phyloP scores from a whole-genome alignment of 1,284 basidiomycete genomes.

The Phylloboletellus chloephorus region DNA sequence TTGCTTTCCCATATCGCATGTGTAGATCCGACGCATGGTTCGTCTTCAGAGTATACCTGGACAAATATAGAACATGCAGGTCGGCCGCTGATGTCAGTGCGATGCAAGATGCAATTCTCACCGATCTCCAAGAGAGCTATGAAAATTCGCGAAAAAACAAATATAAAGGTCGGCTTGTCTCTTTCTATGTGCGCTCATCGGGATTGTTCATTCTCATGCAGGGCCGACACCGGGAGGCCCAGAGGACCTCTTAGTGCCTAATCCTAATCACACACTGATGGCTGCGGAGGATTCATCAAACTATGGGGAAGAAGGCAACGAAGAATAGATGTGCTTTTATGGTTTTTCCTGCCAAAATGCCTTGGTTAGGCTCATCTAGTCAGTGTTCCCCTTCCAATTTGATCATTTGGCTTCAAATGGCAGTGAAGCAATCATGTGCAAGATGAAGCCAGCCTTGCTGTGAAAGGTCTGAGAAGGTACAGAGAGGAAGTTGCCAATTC shows the following conservation, averaged over 20 bases:
- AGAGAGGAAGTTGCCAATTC: too few relatives aligned
- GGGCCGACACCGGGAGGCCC: constrained; percentile 10
- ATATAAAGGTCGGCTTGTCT: constrained; percentile 15
- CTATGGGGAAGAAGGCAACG: constrained; percentile 12
- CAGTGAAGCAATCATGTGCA: too few relatives aligned
- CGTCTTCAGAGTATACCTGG: constrained; percentile 50
- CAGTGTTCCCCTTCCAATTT: too few relatives aligned
- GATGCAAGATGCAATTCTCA: constrained; percentile 71
- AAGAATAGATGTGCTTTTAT: constrained; percentile 2
- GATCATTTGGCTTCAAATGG: too few relatives aligned
- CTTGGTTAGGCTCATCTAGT: too few relatives aligned
- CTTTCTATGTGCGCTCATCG: neutral
- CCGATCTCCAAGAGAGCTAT: constrained; percentile 56
- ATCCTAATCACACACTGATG: constrained; percentile 25
- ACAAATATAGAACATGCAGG: constrained; percentile 67
- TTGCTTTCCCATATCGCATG: neutral
- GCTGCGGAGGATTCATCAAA: constrained; percentile 8
- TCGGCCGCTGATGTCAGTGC: constrained; percentile 58
- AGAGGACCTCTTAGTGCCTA: constrained; percentile 30
- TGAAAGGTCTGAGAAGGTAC: too few relatives aligned
- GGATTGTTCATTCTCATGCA: constrained; percentile 3
- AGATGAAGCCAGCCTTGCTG: too few relatives aligned
- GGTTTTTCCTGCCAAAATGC: too few relatives aligned
- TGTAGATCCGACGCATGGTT: neutral
- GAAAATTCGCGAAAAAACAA: constrained; percentile 21